phyloP scores from a whole-genome alignment of 2,329 filamentous ascomycete genomes.

The Fusarium sp. region DNA sequence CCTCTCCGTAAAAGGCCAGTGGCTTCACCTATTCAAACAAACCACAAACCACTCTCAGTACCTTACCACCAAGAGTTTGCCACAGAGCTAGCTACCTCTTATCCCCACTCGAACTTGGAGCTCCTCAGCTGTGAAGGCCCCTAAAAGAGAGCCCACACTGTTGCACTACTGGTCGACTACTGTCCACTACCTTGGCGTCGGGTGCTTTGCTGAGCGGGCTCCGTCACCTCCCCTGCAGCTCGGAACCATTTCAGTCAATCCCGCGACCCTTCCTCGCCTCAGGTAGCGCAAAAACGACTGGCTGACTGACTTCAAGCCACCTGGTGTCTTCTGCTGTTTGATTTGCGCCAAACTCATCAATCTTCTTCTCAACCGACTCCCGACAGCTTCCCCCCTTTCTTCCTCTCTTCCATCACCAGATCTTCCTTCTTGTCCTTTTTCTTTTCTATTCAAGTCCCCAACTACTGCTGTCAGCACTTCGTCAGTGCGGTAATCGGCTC shows the following conservation, averaged over 20 bases:
- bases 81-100: slow-evolving; percentile 35
- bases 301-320: slow-evolving; percentile 52
- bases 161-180: slow-evolving; percentile 22
- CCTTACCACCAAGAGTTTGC: slow-evolving; percentile 22
- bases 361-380: slow-evolving; percentile 38
- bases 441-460: slow-evolving; percentile 1
- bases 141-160: slow-evolving; percentile 29
- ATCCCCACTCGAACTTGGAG: slow-evolving; percentile 21
- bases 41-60: slow-evolving; percentile 21
- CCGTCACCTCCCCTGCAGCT: slow-evolving; percentile 49
- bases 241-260: slow-evolving; percentile 42
- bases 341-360: slow-evolving; percentile 48
- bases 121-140: slow-evolving; percentile 25
- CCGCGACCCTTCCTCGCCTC: slow-evolving; percentile 50
- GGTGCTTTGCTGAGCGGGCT: slow-evolving; percentile 43
- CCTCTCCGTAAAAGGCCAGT: slow-evolving; percentile 25
- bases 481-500: slow-evolving; percentile 37
- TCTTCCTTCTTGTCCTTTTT: slow-evolving; percentile 10
- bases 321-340: slow-evolving; percentile 53
- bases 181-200: slow-evolving; percentile 35
- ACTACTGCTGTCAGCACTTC: slow-evolving; percentile 28
- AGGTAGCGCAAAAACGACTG: slow-evolving; percentile 50
- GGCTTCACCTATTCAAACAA: slow-evolving; percentile 23
- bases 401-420: slow-evolving; percentile 35
- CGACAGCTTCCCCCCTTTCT: slow-evolving; percentile 35